Evolutionary conservation across 2,329 filamentous ascomycete genomes (phyloP).

Genomic region (Microcyclospora pomicola): DNA sequence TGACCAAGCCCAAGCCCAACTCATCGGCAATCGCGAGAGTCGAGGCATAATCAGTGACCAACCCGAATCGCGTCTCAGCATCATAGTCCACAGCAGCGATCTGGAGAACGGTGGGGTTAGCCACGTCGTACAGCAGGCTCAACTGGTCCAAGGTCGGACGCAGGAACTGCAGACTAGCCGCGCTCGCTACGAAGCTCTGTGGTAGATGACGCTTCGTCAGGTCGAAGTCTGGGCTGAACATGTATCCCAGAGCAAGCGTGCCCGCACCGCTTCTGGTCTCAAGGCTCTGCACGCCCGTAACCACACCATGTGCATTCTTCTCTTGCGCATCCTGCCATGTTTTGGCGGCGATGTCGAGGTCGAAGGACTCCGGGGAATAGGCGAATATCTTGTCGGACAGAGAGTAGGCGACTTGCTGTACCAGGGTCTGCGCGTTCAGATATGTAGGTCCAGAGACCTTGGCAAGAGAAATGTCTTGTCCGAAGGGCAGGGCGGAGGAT

Average conservation of each 20-base stretch:
- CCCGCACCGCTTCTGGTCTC: slow-evolving; percentile 84
- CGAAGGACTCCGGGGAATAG: slow-evolving; percentile 87
- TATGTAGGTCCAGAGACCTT: slow-evolving; percentile 78
- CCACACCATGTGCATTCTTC: slow-evolving; percentile 68
- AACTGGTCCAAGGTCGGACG: slow-evolving; percentile 82
- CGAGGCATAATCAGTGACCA: slow-evolving; percentile 77
- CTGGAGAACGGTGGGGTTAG: slow-evolving; percentile 86
- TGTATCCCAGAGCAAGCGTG: slow-evolving; percentile 83
- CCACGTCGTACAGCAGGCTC: slow-evolving; percentile 76
- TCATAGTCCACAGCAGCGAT: slow-evolving; percentile 82
- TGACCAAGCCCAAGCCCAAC: slow-evolving; percentile 71
- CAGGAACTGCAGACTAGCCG: slow-evolving; percentile 66
- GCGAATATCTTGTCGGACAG: slow-evolving; percentile 96
- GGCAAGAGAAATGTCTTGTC: slow-evolving; percentile 36
- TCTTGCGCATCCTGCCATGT: slow-evolving; percentile 58
- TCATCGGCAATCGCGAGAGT: slow-evolving; percentile 76
- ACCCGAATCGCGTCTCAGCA: slow-evolving; percentile 44
- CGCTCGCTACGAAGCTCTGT: slow-evolving; percentile 78
- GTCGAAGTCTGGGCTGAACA: slow-evolving; percentile 96
- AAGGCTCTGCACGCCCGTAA: slow-evolving; percentile 63
- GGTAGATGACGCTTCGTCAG: slow-evolving; percentile 80
- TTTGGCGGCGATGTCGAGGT: slow-evolving; percentile 71
- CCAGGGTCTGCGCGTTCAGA: slow-evolving; percentile 78
- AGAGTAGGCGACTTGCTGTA: slow-evolving; percentile 91
- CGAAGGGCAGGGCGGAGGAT: slow-evolving; percentile 39